A percentile compares a stretch with the other conserved stretches of the same genome.
Conservation (phyloP, 2,329 filamentous ascomycete species). For the Pseudocercospora macadamiae region DNA sequence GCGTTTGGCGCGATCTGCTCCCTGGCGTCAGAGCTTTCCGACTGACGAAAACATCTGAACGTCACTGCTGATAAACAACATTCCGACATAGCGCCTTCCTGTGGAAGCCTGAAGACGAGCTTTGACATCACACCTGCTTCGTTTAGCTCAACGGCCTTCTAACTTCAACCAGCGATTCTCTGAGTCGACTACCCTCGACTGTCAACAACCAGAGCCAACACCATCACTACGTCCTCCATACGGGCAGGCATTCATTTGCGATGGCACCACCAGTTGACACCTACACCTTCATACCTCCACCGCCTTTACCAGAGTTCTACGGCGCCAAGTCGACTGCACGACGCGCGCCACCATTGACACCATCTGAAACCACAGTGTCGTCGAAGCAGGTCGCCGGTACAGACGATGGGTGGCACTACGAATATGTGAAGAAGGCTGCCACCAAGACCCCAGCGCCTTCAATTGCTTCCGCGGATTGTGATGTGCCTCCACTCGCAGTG, state of each 20-base stretch:
- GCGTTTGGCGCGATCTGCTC: not conserved
- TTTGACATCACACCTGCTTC: not conserved
- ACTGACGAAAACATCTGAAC: not conserved
- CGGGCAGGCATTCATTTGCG: conserved; percentile 19
- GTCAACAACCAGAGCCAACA: too few species aligned
- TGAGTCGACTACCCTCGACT: too few species aligned
- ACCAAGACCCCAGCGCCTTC: not conserved
- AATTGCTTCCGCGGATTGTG: not conserved
- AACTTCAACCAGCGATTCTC: too few species aligned
- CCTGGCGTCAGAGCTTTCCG: not conserved
- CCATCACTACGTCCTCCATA: conserved; percentile 8
- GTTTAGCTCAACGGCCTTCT: too few species aligned
- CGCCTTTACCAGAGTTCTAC: conserved; percentile 35
- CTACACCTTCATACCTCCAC: conserved; percentile 31
- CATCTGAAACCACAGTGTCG: conserved; percentile 7
- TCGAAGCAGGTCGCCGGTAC: not conserved
- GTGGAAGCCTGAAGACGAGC: not conserved
- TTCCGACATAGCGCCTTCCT: not conserved
- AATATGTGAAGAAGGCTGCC: not conserved
- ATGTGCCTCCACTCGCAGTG: conserved; percentile 34
- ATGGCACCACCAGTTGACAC: conserved; percentile 20
- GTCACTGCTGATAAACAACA: not conserved
- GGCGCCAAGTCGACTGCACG: conserved; percentile 9
- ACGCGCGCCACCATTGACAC: conserved; percentile 1
- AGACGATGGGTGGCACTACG: conserved; percentile 9